A percentile compares a stretch with the other conserved stretches of the same genome.
Conservation (phyloP, 176 grass and related monocot genomes). For the Musa beccarii region DNA sequence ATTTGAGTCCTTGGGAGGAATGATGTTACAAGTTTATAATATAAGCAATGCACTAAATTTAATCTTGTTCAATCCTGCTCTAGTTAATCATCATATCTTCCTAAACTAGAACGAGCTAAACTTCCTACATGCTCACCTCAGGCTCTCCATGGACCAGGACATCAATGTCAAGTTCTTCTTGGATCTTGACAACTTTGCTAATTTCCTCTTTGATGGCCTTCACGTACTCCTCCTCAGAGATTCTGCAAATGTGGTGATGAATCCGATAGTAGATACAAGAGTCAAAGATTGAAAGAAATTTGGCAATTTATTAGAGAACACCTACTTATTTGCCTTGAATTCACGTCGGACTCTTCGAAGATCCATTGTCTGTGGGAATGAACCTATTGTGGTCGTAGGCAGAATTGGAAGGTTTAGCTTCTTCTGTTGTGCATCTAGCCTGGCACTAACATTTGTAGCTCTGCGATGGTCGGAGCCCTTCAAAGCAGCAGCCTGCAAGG, state of each 20-base stretch:
- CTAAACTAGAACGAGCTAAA: too few species aligned
- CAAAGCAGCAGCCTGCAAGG: slow-evolving; percentile 65
- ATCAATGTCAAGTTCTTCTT: slow-evolving; percentile 98
- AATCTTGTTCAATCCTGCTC: too few species aligned
- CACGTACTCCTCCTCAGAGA: slow-evolving; percentile 68
- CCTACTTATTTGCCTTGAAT: slow-evolving; percentile 91
- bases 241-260: slow-evolving; percentile 17
- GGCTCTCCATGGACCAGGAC: slow-evolving; percentile 93
- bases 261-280: too few species aligned
- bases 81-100: too few species aligned
- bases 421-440: slow-evolving; percentile 88
- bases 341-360: slow-evolving; percentile 87
- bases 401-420: slow-evolving; percentile 91
- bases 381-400: slow-evolving; percentile 88
- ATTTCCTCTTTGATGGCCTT: slow-evolving; percentile 90
- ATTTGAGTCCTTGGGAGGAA: too few species aligned
- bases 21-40: too few species aligned
- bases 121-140: slow-evolving; percentile 38
- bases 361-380: slow-evolving; percentile 88
- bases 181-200: slow-evolving; percentile 83
- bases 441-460: slow-evolving; percentile 58
- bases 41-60: too few species aligned
- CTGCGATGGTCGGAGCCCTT: slow-evolving; percentile 84
- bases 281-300: neutral
- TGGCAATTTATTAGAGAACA: neutral